Base-by-base conservation (phyloP, 805 yeast genomes). In the Metschnikowia orientalis region DNA sequence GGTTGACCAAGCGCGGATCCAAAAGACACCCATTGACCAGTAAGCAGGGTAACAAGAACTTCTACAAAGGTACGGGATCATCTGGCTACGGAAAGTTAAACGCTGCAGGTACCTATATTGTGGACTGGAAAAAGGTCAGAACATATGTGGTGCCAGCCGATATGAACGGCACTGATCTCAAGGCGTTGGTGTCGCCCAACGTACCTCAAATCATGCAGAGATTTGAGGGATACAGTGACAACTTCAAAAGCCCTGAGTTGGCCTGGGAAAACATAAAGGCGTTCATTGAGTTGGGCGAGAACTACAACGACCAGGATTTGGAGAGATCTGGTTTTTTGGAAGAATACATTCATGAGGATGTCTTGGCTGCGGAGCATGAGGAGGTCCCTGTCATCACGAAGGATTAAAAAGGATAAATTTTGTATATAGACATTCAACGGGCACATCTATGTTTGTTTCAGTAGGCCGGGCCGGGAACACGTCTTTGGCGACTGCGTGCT, bases 1-100 rank as follows among this genome's bases (percentile, higher is more conserved):
- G 96, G 29, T 49, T 64, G 16, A 65, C 81, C 10, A 88, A 84
- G 53, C 55, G 79, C 6, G 97, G 97, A 35, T 79, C 86, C 44
- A 86, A 81, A 57, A 79, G 96, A 66, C 73, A 74, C 54, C 74
- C 95, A 4, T 66, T 90, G 48, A 82, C 95, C 14, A 81, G 96
- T 14, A 92, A 92, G 52, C 87, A 86, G 56, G 97, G 98, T 51
- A 90, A 92, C 63, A 88, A 89, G 67, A 81, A 84, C 49, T 84
- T 71, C 63, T 92, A 92, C 66, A 92, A 92, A 59, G 99, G 99
- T 68, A 92, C 97, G 14, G 76, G 97, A 38, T 85, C 98, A 4
- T 75, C 95, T 3, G 97, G 97, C 58, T 77, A 87, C 42, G 99
- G 99, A 56, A 70, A 68, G 33, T 77, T 81, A 53, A 82, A 92